phyloP scores from a whole-genome alignment of 192 early-diverging fungal species.

The Diversispora eburnea region DNA sequence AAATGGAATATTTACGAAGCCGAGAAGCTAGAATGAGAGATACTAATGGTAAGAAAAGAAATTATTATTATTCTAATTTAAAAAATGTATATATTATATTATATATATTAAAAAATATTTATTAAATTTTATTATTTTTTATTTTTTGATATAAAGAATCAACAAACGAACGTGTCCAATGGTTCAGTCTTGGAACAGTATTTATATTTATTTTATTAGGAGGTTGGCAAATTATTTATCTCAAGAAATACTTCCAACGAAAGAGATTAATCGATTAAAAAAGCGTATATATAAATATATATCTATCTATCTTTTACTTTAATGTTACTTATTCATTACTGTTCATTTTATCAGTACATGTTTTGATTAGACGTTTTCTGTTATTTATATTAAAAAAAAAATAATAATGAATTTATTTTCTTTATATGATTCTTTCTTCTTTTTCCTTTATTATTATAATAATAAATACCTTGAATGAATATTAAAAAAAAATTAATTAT shows the following conservation, averaged over 20 bases:
- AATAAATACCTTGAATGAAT: too few species aligned
- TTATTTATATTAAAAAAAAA: too few species aligned
- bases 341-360: too few species aligned
- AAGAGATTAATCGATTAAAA: conserved; percentile 80
- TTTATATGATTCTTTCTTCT: too few species aligned
- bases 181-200: conserved; percentile 75
- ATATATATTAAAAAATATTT: background rate
- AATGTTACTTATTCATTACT: too few species aligned
- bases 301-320: background rate
- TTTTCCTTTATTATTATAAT: too few species aligned
- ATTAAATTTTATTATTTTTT: background rate
- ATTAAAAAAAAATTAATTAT: too few species aligned
- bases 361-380: too few species aligned
- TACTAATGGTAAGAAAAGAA: conserved; percentile 89
- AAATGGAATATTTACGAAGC: conserved; percentile 80
- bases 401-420: too few species aligned
- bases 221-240: conserved; percentile 79
- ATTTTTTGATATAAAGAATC: conserved; percentile 55
- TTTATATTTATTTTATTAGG: conserved; percentile 66
- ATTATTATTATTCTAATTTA: conserved; percentile 29
- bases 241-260: conserved; percentile 82
- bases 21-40: conserved; percentile 82
- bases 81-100: background rate
- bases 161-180: conserved; percentile 84
- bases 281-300: too few species aligned